Evolutionary conservation across 352 stramenopile genomes (phyloP), one percentile per base, ranked within the genome.

Genomic region (Thraustochytrium striatum): DNA sequence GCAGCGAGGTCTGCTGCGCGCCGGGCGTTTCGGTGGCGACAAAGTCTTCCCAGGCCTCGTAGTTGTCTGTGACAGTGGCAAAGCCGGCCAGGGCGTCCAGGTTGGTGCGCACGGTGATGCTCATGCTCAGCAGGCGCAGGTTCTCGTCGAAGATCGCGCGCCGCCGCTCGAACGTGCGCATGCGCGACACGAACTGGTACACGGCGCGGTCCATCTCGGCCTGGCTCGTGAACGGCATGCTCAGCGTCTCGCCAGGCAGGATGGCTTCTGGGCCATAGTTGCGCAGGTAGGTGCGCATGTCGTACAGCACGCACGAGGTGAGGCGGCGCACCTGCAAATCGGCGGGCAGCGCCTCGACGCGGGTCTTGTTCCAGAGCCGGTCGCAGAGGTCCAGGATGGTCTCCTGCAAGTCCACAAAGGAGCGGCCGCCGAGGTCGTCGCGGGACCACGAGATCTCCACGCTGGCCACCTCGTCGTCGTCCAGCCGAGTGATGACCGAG

Each of bases 91-190:
- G n/a, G 41, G 65, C 52, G 13, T 75, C 52, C 2, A 62, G 32
- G 65, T 75, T 75, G 25, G 65, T 75, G 19, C 58, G 50, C 43
- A 75, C 65, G n/a, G 11, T 75, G 21, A 72, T 70, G 16, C 44
- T 30, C 32, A 75, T 30, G 21, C 41, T 3, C 36, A 61, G 16
- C n/a, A 75, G 11, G 43, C 35, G 9, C 30, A 39, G 41, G 35
- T 41, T 32, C 11, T 43, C 32, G 50, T 58, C 36, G 25, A 75
- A 75, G 25, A 75, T 7, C 32, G 41, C 65, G 16, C 25, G 3
- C 3, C 61, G 7, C 21, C 65, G 44, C 30, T 8, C 47, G 7
- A 13, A 35, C 9, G 65, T 75, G 2, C 21, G 33, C 13, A 32
- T 70, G 59, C n/a, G n/a, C n/a, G n/a, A n/a, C n/a, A 70, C n/a